Conservation (phyloP, 495 filamentous ascomycete species). For the Annulohypoxylon maeteangense region DNA sequence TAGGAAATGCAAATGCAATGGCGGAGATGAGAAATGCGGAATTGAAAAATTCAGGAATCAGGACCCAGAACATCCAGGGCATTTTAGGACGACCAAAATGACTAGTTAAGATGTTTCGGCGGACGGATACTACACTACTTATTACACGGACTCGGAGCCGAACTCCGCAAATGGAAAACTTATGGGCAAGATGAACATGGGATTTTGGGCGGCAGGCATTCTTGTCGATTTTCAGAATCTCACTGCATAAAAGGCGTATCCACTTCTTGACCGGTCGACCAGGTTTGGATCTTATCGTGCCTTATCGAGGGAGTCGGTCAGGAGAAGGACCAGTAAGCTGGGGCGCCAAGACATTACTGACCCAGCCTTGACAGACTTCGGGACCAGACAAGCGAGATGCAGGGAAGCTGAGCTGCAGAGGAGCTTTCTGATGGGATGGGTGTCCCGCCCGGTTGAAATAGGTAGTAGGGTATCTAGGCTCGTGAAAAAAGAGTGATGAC, state of each 20-base stretch:
- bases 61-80: slow-evolving; percentile 25
- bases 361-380: slow-evolving; percentile 35
- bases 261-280: slow-evolving; percentile 42
- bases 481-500: slow-evolving; percentile 15
- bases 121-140: slow-evolving; percentile 42
- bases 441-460: slow-evolving; percentile 40
- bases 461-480: slow-evolving; percentile 10
- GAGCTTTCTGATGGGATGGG: slow-evolving; percentile 31
- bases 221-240: slow-evolving; percentile 43
- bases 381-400: slow-evolving; percentile 44
- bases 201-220: slow-evolving; percentile 40
- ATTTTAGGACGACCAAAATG: not conserved
- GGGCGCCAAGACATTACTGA: slow-evolving; percentile 32
- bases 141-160: slow-evolving; percentile 43
- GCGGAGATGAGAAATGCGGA: slow-evolving; percentile 41
- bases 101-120: slow-evolving; percentile 27
- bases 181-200: slow-evolving; percentile 34
- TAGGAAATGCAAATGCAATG: slow-evolving; percentile 31
- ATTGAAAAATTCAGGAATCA: slow-evolving; percentile 35
- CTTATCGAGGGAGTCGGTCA: slow-evolving; percentile 42
- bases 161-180: slow-evolving; percentile 42
- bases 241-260: slow-evolving; percentile 38
- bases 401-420: slow-evolving; percentile 43
- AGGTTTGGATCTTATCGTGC: slow-evolving; percentile 43
- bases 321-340: slow-evolving; percentile 27